Base-by-base conservation (phyloP, 345 rosid species). In the Populus pruinosa region DNA sequence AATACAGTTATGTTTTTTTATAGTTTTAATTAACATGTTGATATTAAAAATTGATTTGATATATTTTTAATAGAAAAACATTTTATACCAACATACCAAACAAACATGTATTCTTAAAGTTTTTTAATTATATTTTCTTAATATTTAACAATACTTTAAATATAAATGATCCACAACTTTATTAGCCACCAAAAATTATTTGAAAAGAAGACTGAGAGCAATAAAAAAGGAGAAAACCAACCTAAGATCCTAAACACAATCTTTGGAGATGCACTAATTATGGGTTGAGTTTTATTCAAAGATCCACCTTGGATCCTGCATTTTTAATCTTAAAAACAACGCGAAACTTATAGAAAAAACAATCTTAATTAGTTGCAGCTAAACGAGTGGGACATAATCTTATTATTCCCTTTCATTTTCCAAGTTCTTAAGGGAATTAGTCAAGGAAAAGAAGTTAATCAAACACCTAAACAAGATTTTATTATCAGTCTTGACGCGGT, bases 401-500 rank as follows among this genome's bases (percentile, higher is more conserved):
- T 6, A 8, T 18, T 53, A 33, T 33, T 33, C n/a, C 59, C 59
- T 53, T 6, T 18, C 59, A 53, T 53, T 53, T 53, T 53, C 23
- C 59, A 6, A 53, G 59, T 20, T 53, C 20, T 53, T 18, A 20
- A 53, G 59, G 59, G 59, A 29, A 38, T n/a, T 70, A 64, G 76
- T 62, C 71, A 71, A 65, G 71, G 65, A 49, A 62, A 64, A 25
- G 23, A n/a, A 41, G 10, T 13, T n/a, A 64, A 65, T 47, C 47
- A n/a, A 35, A 38, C 23, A 13, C 43, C 20, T 6, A 65, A 65
- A 12, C 10, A 50, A 44, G 59, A 36, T 67, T 47, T 6, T 67
- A 62, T 55, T 38, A 72, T 17, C 1, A 71, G 55, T 72, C 67
- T 67, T 35, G 71, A 87, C 89, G 89, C 89, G 89, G 80, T 82